Conservation (phyloP, 495 filamentous ascomycete genomes). For the Sphaerosporella brunnea region DNA sequence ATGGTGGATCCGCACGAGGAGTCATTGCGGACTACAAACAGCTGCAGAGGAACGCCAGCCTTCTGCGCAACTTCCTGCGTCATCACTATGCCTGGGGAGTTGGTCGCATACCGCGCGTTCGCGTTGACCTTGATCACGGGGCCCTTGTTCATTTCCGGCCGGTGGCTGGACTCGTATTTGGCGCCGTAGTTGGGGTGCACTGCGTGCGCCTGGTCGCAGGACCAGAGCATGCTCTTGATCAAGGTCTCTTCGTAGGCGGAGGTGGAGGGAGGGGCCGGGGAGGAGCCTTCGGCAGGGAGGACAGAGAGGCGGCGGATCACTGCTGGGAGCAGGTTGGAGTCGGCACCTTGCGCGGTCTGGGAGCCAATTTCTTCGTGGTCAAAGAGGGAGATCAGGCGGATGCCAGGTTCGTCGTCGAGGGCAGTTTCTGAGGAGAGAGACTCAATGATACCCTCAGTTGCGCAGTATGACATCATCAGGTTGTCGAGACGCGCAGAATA, state of each 20-base stretch:
- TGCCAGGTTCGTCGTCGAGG: conserved; percentile 57
- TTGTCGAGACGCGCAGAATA: conserved; percentile 89
- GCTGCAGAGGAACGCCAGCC: conserved; percentile 62
- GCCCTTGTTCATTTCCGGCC: conserved; percentile 89
- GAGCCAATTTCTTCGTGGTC: conserved; percentile 98
- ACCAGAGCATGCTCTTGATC: conserved; percentile 80
- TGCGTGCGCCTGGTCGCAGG: conserved; percentile 92
- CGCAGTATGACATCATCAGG: conserved; percentile 85
- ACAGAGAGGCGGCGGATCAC: conserved; percentile 76
- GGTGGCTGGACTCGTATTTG: conserved; percentile 83
- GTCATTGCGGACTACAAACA: conserved; percentile 94
- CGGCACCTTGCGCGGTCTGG: conserved; percentile 74
- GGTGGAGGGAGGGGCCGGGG: conserved; percentile 36
- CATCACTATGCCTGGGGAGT: conserved; percentile 84
- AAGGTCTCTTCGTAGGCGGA: conserved; percentile 91
- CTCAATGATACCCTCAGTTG: conserved; percentile 59
- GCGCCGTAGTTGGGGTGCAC: conserved; percentile 82
- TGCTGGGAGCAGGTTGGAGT: conserved; percentile 78
- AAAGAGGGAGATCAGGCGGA: conserved; percentile 80
- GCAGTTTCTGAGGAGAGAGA: conserved; percentile 44
- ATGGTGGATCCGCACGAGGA: conserved; percentile 89
- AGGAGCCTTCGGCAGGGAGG: conserved; percentile 39
- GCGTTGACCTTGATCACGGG: conserved; percentile 96
- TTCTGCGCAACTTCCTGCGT: conserved; percentile 69
- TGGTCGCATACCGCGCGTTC: conserved; percentile 88